phyloP scores from a whole-genome alignment of 164 flowering plant species.

The Amborella trichopoda region DNA sequence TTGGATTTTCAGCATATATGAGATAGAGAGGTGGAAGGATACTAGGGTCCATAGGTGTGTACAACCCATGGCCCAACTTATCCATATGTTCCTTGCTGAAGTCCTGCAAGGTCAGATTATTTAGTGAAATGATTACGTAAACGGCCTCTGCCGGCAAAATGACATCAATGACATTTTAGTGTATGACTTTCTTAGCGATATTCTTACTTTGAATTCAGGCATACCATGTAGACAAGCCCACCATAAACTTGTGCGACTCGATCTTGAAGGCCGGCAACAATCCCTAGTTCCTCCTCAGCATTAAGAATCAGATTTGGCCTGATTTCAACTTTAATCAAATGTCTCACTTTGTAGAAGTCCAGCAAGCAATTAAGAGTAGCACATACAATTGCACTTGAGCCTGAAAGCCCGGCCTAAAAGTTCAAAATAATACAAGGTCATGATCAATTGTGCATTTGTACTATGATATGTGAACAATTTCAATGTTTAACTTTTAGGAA shows the following conservation, averaged over 20 bases:
- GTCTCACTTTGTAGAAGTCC: constrained; percentile 78
- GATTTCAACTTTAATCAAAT: constrained; percentile 63
- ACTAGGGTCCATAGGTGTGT: constrained; percentile 58
- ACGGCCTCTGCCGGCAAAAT: too few relatives aligned
- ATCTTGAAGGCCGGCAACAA: constrained; percentile 97
- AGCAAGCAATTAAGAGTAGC: constrained; percentile 87
- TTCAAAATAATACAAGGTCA: constrained; percentile 11
- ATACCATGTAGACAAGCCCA: constrained; percentile 93
- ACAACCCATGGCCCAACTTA: constrained; percentile 67
- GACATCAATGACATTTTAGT: too few relatives aligned
- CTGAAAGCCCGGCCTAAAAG: constrained; percentile 93
- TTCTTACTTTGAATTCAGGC: too few relatives aligned
- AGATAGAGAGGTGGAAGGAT: constrained; percentile 84
- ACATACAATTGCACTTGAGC: constrained; percentile 95
- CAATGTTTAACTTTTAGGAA: too few relatives aligned
- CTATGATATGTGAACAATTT: background rate
- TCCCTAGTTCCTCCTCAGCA: constrained; percentile 93
- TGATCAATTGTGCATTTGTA: too few relatives aligned
- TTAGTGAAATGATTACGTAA: too few relatives aligned
- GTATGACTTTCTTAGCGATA: too few relatives aligned
- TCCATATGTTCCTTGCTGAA: constrained; percentile 74
- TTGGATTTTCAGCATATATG: constrained; percentile 93
- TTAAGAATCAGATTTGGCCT: constrained; percentile 81
- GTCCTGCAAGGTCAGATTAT: too few relatives aligned
- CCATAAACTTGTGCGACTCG: constrained; percentile 98